Base-by-base conservation (phyloP, 768 basidiomycete genomes). In the Lactarius sp. region DNA sequence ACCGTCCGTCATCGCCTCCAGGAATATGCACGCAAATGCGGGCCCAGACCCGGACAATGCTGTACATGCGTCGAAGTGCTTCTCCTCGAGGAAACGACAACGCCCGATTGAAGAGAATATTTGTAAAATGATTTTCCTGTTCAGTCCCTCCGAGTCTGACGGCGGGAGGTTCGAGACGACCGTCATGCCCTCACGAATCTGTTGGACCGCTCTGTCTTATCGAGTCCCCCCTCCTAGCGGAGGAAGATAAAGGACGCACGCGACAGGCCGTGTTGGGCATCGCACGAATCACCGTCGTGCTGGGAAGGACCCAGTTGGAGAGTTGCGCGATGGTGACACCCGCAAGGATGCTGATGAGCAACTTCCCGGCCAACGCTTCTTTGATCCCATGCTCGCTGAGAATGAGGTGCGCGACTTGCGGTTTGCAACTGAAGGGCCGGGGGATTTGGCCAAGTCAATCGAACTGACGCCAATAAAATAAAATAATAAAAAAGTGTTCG, bases 171-270 rank as follows among this genome's bases (percentile, higher is more conserved):
- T 86, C 41, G 91, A 90, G 60, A 98, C 82, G 46, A 97, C 87
- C 1, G 95, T 98, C 97, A 99, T 98, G 62, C 97, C 97, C 77
- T 98, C 96, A 22, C 97, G 88, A 72, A 99, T 98, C 97, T 99
- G 66, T 53, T 41, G 52, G 18, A 39, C 12, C 18, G 16, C 27
- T 5, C n/a, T 34, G 13, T n/a, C 14, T 16, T 46, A 33, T 18
- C 6, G 10, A 3, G 33, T 6, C 16, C n/a, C 16, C 16, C 14
- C 12, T 12, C 2, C 27, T 46, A 44, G 41, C 14, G 33, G 16
- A n/a, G 27, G n/a, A 22, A 22, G 33, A 16, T 27, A 6, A 12
- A n/a, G 6, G 27, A 68, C 83, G 62, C 65, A 94, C 96, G 75
- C 92, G 92, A 78, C 91, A 93, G 20, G 97, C 94, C 2, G 96